Percentiles rank a stretch among this genome's conserved stretches.
Conservation (phyloP, 139 green algal species). For the Tetradesmus lagerheimii region DNA sequence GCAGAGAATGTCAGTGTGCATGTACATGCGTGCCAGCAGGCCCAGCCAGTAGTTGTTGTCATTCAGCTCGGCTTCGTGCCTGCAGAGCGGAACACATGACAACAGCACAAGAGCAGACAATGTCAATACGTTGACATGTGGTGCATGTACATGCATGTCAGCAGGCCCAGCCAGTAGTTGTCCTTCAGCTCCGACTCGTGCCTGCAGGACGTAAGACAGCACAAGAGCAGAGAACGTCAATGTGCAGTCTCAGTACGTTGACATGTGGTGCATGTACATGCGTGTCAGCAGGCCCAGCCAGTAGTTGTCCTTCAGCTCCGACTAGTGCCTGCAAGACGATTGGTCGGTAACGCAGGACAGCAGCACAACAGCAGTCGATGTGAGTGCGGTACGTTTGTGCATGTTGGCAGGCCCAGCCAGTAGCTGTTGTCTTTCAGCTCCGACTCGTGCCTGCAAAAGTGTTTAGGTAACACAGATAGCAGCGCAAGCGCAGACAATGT, state of each 20-base stretch:
- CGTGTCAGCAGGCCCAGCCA: slow-evolving; percentile 96
- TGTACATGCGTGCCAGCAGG: slow-evolving; percentile 93
- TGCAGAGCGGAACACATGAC: background rate
- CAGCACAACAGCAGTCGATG: background rate
- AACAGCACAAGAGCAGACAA: too few species aligned
- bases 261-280: too few species aligned
- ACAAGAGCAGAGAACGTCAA: background rate
- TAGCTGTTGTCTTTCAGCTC: slow-evolving; percentile 96
- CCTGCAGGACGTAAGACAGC: too few species aligned
- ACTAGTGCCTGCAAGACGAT: slow-evolving; percentile 84
- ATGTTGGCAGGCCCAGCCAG: slow-evolving; percentile 93
- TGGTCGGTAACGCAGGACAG: background rate
- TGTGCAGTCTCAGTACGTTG: too few species aligned
- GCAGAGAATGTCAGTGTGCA: too few species aligned
- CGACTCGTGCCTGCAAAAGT: slow-evolving; percentile 86
- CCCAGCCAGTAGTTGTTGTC: slow-evolving; percentile 94
- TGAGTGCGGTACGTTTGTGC: too few species aligned
- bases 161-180: slow-evolving; percentile 94
- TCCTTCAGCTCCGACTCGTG: slow-evolving; percentile 96
- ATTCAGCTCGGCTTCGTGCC: slow-evolving; percentile 97
- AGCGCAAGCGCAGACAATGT: too few species aligned
- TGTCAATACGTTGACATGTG: too few species aligned
- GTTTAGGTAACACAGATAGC: too few species aligned
- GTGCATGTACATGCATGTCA: too few species aligned
- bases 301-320: slow-evolving; percentile 95